These are phyloP conservation scores for Gentiana macrophylla DNA, from an alignment of 257 asterid species.

Conservation along the genomic window DNA sequence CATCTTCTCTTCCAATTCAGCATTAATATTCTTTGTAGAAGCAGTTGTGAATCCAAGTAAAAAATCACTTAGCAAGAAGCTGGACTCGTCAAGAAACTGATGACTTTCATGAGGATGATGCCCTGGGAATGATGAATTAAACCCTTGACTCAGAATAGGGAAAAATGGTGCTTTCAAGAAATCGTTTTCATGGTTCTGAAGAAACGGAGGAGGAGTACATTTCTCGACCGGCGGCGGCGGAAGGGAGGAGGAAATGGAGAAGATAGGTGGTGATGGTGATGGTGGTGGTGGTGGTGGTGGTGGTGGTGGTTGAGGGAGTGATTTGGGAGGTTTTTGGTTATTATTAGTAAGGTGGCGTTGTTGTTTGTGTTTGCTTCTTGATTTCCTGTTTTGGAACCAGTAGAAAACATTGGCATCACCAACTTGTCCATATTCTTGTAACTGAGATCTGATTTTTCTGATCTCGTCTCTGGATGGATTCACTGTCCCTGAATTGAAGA, in stretches of 20 bases:
- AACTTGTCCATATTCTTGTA: conserved; percentile 86
- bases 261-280: conserved; percentile 11
- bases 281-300: conserved; percentile 4
- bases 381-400: conserved; percentile 96
- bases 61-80: conserved; percentile 38
- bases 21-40: conserved; percentile 26
- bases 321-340: too few species aligned
- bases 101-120: conserved; percentile 10
- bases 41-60: conserved; percentile 28
- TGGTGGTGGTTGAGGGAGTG: conserved; percentile 13
- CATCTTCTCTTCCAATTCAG: conserved; percentile 8
- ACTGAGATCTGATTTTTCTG: conserved; percentile 64
- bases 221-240: conserved; percentile 11
- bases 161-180: conserved; percentile 40
- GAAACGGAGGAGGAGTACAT: conserved; percentile 32
- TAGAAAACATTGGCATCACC: conserved; percentile 97
- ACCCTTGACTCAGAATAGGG: conserved; percentile 44
- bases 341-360: conserved; percentile 53
- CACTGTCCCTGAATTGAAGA: conserved; percentile 93
- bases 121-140: conserved; percentile 31
- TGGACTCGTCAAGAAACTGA: conserved; percentile 15
- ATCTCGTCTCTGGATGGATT: conserved; percentile 94
- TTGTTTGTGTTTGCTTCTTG: conserved; percentile 86
- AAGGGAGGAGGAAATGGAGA: conserved; percentile 46
- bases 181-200: conserved; percentile 22